phyloP scores from a whole-genome alignment of 1,284 basidiomycete genomes.

The Cystobasidium pallidum region DNA sequence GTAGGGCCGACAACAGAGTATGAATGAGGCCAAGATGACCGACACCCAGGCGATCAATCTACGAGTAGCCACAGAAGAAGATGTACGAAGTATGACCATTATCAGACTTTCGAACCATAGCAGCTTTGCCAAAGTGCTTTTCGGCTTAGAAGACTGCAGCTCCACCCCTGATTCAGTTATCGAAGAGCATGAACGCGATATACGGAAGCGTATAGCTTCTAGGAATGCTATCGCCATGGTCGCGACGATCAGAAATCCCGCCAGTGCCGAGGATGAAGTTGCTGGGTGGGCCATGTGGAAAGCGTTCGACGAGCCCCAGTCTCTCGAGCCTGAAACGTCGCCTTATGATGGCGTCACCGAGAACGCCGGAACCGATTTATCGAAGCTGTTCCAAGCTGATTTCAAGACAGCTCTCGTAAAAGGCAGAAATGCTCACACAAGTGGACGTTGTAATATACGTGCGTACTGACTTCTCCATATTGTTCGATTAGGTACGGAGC shows the following conservation, averaged over 20 bases:
- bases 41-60: background rate
- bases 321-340: background rate
- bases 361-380: background rate
- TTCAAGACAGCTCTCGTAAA: constrained; percentile 15
- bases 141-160: background rate
- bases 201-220: background rate
- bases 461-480: background rate
- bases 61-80: background rate
- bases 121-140: background rate
- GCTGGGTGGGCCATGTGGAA: constrained; percentile 19
- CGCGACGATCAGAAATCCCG: background rate
- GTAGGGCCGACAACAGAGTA: too few species aligned
- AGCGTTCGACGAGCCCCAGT: constrained; percentile 1
- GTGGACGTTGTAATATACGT: constrained; percentile 15
- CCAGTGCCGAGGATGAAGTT: background rate
- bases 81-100: background rate
- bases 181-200: background rate
- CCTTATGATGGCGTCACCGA: background rate
- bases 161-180: background rate
- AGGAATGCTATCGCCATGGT: background rate
- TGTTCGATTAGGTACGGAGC: background rate
- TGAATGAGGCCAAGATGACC: too few species aligned
- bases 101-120: background rate
- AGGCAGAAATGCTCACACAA: constrained; percentile 1
- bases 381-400: background rate